Conservation (phyloP, 495 filamentous ascomycete genomes). For the Tuber umbilicatum region DNA sequence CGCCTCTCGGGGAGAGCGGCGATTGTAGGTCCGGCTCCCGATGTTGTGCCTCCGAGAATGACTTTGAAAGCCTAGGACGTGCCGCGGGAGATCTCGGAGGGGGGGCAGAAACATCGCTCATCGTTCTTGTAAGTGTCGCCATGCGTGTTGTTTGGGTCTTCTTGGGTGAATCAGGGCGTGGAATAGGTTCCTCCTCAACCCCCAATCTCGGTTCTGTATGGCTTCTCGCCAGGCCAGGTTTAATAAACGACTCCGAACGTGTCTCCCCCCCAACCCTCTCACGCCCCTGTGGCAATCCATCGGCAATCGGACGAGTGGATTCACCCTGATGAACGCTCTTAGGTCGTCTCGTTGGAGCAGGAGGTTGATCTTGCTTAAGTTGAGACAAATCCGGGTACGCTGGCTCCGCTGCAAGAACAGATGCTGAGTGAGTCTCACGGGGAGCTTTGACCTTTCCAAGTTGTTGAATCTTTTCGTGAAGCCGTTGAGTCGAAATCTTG, state of each 20-base stretch:
- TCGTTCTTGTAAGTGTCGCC: not conserved
- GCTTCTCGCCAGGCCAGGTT: slow-evolving; percentile 2
- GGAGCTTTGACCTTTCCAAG: slow-evolving; percentile 58
- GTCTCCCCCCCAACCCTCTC: slow-evolving; percentile 46
- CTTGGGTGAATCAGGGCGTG: not conserved
- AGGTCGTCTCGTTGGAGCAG: slow-evolving; percentile 28
- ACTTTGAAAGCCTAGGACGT: not conserved
- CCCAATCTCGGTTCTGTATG: not conserved
- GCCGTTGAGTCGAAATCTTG: slow-evolving; percentile 81
- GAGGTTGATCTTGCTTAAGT: slow-evolving; percentile 43
- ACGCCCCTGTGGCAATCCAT: not conserved
- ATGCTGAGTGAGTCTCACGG: slow-evolving; percentile 31
- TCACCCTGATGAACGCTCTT: slow-evolving; percentile 40
- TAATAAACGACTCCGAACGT: slow-evolving; percentile 21
- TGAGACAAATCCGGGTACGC: slow-evolving; percentile 54
- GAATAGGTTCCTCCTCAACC: not conserved
- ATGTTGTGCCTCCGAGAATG: not conserved
- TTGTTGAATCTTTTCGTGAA: slow-evolving; percentile 91
- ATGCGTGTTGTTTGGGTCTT: slow-evolving; percentile 1
- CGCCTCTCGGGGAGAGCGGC: slow-evolving; percentile 22
- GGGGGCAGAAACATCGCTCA: slow-evolving; percentile 1
- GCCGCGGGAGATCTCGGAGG: not conserved
- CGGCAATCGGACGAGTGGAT: not conserved
- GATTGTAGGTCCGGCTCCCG: not conserved
- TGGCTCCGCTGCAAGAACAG: slow-evolving; percentile 41